A percentile compares a stretch with the other conserved stretches of the same genome.
Evolutionary conservation across 169 alveolate species (phyloP).

Genomic region (Amoebophrya sp.): DNA sequence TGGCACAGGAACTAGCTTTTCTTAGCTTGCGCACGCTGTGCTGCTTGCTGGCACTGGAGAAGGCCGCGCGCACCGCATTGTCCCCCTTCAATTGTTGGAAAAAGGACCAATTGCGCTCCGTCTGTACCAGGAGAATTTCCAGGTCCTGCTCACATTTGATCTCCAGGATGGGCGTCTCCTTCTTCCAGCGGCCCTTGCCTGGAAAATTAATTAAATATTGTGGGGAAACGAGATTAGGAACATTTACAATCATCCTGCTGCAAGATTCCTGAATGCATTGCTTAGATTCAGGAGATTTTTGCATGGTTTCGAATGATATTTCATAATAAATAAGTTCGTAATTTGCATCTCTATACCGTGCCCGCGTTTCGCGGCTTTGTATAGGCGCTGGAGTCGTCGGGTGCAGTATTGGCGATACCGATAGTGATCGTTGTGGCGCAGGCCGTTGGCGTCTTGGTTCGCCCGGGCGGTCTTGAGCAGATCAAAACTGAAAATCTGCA

Average conservation of each 20-base stretch:
- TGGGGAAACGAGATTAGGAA: no score
- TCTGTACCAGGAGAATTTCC: not conserved
- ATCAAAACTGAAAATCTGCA: not conserved
- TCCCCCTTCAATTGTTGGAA: not conserved
- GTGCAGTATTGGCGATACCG: slow-evolving; percentile 12
- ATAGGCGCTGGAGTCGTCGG: not conserved
- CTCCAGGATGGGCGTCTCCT: not conserved
- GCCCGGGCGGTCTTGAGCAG: slow-evolving; percentile 2
- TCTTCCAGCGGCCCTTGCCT: not conserved
- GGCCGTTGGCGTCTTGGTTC: not conserved
- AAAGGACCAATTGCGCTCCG: not conserved
- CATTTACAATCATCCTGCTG: no score
- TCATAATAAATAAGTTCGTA: not conserved
- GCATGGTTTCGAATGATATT: no score
- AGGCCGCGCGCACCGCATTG: not conserved
- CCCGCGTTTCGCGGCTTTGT: not conserved
- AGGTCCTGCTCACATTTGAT: not conserved
- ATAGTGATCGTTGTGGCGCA: slow-evolving; percentile 4
- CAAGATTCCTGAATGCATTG: no score
- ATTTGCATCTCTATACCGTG: not conserved
- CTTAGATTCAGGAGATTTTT: no score
- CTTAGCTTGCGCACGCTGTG: not conserved
- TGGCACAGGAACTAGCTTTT: not conserved
- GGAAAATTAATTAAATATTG: not conserved
- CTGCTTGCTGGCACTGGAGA: not conserved